phyloP scores from a whole-genome alignment of 2,329 filamentous ascomycete species.

The Scytalidium lignicola region DNA sequence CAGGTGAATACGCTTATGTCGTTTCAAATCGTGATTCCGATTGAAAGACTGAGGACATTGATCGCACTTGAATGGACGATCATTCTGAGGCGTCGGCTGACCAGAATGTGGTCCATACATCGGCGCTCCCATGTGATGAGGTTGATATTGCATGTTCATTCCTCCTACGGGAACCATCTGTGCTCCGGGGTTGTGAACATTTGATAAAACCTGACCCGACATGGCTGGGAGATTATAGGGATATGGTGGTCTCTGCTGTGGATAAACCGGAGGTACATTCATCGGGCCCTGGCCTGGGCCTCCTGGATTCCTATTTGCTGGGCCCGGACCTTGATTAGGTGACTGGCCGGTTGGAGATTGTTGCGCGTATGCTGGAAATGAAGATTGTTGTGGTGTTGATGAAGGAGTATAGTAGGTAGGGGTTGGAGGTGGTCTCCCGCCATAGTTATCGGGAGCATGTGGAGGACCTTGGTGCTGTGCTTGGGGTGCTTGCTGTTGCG shows the following conservation, averaged over 20 bases:
- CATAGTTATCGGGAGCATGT: slow-evolving; percentile 55
- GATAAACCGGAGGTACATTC: slow-evolving; percentile 51
- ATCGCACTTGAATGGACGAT: slow-evolving; percentile 92
- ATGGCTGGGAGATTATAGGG: slow-evolving; percentile 56
- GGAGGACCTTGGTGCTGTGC: slow-evolving; percentile 47
- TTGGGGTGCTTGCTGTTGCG: slow-evolving; percentile 42
- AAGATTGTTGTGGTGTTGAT: slow-evolving; percentile 41
- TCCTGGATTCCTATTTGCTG: slow-evolving; percentile 33
- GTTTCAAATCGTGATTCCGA: slow-evolving; percentile 90
- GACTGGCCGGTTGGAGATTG: slow-evolving; percentile 44
- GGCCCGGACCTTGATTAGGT: slow-evolving; percentile 32
- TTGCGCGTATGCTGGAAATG: slow-evolving; percentile 42
- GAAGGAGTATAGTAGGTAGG: slow-evolving; percentile 52
- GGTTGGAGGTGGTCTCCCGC: slow-evolving; percentile 49
- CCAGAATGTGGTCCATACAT: slow-evolving; percentile 56
- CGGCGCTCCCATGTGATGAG: slow-evolving; percentile 39
- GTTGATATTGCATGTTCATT: slow-evolving; percentile 43
- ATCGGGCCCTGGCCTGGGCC: slow-evolving; percentile 36
- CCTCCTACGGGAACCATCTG: slow-evolving; percentile 66
- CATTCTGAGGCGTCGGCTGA: slow-evolving; percentile 53
- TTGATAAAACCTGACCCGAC: slow-evolving; percentile 68
- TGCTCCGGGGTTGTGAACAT: slow-evolving; percentile 67
- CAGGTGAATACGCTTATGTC: slow-evolving; percentile 91
- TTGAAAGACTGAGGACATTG: slow-evolving; percentile 92
- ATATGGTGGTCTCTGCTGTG: slow-evolving; percentile 35